Base-by-base conservation (phyloP, 257 asterid genomes). In the Nemophila menziesii region DNA sequence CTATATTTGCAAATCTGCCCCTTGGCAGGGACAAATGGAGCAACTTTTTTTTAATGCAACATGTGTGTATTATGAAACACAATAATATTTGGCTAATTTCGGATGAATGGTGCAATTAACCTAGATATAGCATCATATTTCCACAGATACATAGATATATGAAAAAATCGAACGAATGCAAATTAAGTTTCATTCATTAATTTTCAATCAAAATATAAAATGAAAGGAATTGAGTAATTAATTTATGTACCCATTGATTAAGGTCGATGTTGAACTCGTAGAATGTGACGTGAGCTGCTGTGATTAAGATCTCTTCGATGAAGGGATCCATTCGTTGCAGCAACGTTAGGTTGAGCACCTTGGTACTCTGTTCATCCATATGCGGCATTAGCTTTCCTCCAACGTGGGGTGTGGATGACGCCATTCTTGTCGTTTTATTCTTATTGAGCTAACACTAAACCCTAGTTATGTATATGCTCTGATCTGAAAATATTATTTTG, bases 261-360 rank as follows among this genome's bases (percentile, higher is more conserved):
- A 55, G 62, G 50, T 82, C 80, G 61, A 64, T 33, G 43, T 82
- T 62, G 51, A 81, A 74, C 57, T 64, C 70, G 73, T 86, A 82
- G 55, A 72, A 50, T 34, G 76, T 52, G 63, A 82, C 96, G 45
- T 78, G 94, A 46, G 76, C 66, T 21, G 78, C 83, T 16, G 80
- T 77, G 63, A 71, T 61, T 43, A 82, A 61, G 71, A 78, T 86
- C 56, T 86, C 78, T 48, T 82, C 81, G 16, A 86, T 67, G 37
- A 33, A 74, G 8, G 77, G 82, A 57, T 85, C 93, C 33, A 63
- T 60, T 33, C 93, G 65, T 76, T 80, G 95, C n/a, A 85, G 75
- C 51, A 80, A 93, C 14, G 80, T 80, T 61, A 85, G 58, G 54
- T 85, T 80, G 10, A 80, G 74, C 45, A 52, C 2, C 63, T 78